phyloP scores from a whole-genome alignment of 2,329 filamentous ascomycete species.

The Pseudogymnoascus sp. region DNA sequence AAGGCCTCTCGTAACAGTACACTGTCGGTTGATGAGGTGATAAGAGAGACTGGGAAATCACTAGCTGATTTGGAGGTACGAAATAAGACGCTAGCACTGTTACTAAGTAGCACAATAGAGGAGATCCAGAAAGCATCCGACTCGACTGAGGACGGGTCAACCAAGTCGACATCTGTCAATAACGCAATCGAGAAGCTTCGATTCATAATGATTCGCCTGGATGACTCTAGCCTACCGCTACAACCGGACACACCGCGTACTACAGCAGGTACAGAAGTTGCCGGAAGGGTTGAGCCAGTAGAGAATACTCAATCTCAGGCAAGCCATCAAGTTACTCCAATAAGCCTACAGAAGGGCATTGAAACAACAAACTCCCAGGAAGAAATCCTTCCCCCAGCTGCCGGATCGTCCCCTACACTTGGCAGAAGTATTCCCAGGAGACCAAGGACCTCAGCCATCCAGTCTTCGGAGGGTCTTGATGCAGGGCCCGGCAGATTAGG shows the following conservation, averaged over 20 bases:
- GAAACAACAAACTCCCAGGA: not conserved
- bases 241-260: constrained; percentile 26
- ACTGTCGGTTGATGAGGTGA: constrained; percentile 27
- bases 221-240: constrained; percentile 46
- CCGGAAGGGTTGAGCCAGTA: not conserved
- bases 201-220: constrained; percentile 54
- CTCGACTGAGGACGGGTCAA: constrained; percentile 37
- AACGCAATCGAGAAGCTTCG: constrained; percentile 54
- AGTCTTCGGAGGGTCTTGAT: not conserved
- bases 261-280: not conserved
- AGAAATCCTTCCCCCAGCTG: not conserved
- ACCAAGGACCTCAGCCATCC: not conserved
- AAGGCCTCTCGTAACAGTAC: constrained; percentile 20
- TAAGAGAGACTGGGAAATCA: constrained; percentile 29
- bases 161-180: constrained; percentile 42
- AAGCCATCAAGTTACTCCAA: not conserved
- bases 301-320: not conserved
- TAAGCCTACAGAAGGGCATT: not conserved
- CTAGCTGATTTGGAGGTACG: constrained; percentile 50
- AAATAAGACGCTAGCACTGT: constrained; percentile 56
- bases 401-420: not conserved
- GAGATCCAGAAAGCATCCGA: constrained; percentile 53
- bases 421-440: not conserved
- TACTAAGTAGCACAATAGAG: constrained; percentile 58
- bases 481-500: not conserved